Conservation (phyloP, 805 yeast genomes). For the Brettanomyces nanus region DNA sequence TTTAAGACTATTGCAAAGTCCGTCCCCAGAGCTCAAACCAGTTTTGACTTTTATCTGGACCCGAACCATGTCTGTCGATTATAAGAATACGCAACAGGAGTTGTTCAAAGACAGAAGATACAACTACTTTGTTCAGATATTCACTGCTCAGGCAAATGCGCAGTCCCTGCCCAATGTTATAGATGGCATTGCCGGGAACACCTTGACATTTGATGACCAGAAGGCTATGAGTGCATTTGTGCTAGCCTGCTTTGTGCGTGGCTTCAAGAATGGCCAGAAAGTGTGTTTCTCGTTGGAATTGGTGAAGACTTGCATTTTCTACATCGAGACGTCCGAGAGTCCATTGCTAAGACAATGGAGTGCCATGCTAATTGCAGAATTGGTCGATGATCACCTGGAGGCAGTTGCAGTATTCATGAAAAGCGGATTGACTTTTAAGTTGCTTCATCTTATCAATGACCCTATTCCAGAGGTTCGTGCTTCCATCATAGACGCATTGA, state of each 20-base stretch:
- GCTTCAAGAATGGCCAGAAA: conserved; percentile 71
- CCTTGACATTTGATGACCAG: conserved; percentile 57
- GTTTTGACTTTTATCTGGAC: conserved; percentile 97
- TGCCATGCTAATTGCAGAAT: conserved; percentile 63
- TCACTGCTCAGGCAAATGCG: conserved; percentile 36
- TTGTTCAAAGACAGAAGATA: conserved; percentile 86
- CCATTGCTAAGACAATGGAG: conserved; percentile 94
- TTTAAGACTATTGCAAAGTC: conserved; percentile 79
- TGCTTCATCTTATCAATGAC: conserved; percentile 59
- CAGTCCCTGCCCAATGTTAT: conserved; percentile 20
- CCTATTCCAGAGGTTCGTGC: conserved; percentile 95
- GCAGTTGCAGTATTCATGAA: conserved; percentile 65
- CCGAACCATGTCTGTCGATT: conserved; percentile 91
- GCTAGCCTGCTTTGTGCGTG: conserved; percentile 74
- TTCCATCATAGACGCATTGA: conserved; percentile 66
- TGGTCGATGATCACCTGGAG: conserved; percentile 65
- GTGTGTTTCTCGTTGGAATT: conserved; percentile 70
- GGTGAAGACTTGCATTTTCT: conserved; percentile 54
- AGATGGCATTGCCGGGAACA: conserved; percentile 29
- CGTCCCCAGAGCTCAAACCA: conserved; percentile 92
- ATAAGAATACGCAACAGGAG: conserved; percentile 83
- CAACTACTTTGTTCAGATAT: conserved; percentile 74
- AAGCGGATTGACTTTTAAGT: conserved; percentile 49
- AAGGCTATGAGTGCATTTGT: conserved; percentile 95
- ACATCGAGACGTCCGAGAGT: conserved; percentile 65